Percentiles rank a stretch among this genome's conserved stretches.
Conservation (phyloP, 1,139 yeast species). For the Lodderomyces orthopsilosis region DNA sequence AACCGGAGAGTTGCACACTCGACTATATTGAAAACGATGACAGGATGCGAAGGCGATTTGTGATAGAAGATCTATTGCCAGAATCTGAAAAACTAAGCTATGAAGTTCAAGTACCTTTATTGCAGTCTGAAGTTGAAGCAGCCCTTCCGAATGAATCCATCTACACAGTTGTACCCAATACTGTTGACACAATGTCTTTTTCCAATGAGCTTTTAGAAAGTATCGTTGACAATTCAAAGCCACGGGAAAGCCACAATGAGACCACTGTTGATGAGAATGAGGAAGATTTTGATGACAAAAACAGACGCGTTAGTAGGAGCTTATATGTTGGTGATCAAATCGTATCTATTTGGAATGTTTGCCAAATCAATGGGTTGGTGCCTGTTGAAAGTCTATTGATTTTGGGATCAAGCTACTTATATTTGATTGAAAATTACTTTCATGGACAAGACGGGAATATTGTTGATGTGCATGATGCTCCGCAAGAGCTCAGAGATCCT, state of each 20-base stretch:
- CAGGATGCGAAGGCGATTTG: constrained; percentile 58
- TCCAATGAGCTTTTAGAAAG: constrained; percentile 14
- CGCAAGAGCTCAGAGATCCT: constrained; percentile 58
- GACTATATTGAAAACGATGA: constrained; percentile 69
- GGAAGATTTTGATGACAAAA: constrained; percentile 56
- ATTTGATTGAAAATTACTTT: constrained; percentile 68
- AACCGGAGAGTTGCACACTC: constrained; percentile 38
- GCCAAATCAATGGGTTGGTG: constrained; percentile 69
- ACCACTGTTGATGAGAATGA: constrained; percentile 15
- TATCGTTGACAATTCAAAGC: constrained; percentile 4
- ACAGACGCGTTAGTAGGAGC: constrained; percentile 68
- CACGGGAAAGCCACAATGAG: constrained; percentile 3
- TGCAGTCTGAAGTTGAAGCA: constrained; percentile 19
- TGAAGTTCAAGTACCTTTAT: constrained; percentile 38
- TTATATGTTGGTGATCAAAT: constrained; percentile 71
- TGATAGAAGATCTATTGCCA: constrained; percentile 50
- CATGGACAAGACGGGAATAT: constrained; percentile 60
- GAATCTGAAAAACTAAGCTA: constrained; percentile 44
- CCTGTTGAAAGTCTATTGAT: constrained; percentile 73
- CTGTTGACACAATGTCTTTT: constrained; percentile 27
- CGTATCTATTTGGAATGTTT: constrained; percentile 67
- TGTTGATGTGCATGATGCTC: constrained; percentile 65
- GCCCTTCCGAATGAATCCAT: constrained; percentile 17
- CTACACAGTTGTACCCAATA: constrained; percentile 18
- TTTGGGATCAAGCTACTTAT: constrained; percentile 59